Evolutionary conservation across 345 rosid genomes (phyloP).

Genomic region (Jatropha curcas): DNA sequence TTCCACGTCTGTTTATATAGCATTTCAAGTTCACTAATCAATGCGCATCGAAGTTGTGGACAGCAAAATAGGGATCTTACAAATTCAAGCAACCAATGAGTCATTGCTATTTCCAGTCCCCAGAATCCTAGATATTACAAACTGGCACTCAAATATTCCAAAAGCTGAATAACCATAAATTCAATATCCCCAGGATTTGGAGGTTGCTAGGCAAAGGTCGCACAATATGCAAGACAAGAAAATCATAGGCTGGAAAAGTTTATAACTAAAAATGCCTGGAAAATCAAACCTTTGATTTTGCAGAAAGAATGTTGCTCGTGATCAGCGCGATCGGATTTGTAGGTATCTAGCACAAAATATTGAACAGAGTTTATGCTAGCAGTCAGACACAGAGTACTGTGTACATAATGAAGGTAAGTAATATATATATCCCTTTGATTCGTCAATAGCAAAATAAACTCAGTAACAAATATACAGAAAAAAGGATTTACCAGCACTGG

Average conservation of each 20-base stretch:
- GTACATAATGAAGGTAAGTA: constrained; percentile 6
- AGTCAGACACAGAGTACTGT: constrained; percentile 14
- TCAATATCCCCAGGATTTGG: background rate
- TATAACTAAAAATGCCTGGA: constrained; percentile 2
- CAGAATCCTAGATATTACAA: constrained; percentile 3
- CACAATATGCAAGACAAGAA: constrained; percentile 4
- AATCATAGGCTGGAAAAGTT: background rate
- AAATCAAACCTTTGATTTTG: constrained; percentile 74
- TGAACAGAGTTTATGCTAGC: constrained; percentile 12
- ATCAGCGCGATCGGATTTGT: constrained; percentile 68
- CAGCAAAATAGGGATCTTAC: background rate
- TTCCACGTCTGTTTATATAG: background rate
- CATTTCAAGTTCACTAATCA: background rate
- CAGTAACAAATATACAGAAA: constrained; percentile 24
- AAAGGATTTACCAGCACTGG: constrained; percentile 65
- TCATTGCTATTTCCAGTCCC: background rate
- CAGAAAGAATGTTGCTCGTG: constrained; percentile 69
- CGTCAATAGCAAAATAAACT: constrained; percentile 8
- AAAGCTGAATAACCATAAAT: background rate
- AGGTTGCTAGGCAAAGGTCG: background rate
- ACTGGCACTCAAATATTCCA: background rate
- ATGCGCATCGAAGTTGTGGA: background rate
- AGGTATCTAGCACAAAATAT: constrained; percentile 58
- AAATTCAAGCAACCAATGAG: background rate
- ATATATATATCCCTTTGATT: background rate